Evolutionary conservation across 2,329 filamentous ascomycete genomes (phyloP).

Genomic region (Alternaria tenuissima): DNA sequence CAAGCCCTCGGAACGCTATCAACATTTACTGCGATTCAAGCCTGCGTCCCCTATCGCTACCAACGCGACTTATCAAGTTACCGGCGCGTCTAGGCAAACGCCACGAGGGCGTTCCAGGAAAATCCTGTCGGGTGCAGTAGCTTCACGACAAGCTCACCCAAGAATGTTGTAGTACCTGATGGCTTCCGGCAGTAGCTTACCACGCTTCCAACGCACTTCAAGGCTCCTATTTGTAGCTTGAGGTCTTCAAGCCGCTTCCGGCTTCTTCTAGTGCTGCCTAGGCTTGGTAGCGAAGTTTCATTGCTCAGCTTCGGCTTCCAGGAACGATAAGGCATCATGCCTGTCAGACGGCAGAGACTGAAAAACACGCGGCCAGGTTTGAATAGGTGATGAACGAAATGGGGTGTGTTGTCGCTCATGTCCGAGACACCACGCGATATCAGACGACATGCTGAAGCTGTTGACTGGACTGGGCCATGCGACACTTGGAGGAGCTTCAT

Average conservation of each 20-base stretch:
- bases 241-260: not conserved
- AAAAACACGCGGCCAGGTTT: not conserved
- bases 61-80: not conserved
- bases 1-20: constrained; percentile 1
- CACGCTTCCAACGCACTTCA: not conserved
- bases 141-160: not conserved
- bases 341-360: not conserved
- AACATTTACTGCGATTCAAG: constrained; percentile 1
- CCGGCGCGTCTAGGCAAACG: not conserved
- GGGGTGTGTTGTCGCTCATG: not conserved
- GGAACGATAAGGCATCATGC: not conserved
- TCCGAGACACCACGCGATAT: not conserved
- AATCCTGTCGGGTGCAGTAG: not conserved
- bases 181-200: not conserved
- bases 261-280: not conserved
- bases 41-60: not conserved
- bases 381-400: not conserved
- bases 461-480: not conserved
- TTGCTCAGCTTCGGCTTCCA: not conserved
- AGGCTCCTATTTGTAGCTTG: not conserved
- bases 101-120: not conserved
- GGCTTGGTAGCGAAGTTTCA: not conserved
- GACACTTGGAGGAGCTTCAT: not conserved
- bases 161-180: not conserved
- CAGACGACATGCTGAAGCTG: not conserved